Evolutionary conservation across 192 early-diverging fungal genomes (phyloP).

Genomic region (Cetraspora pellucida): DNA sequence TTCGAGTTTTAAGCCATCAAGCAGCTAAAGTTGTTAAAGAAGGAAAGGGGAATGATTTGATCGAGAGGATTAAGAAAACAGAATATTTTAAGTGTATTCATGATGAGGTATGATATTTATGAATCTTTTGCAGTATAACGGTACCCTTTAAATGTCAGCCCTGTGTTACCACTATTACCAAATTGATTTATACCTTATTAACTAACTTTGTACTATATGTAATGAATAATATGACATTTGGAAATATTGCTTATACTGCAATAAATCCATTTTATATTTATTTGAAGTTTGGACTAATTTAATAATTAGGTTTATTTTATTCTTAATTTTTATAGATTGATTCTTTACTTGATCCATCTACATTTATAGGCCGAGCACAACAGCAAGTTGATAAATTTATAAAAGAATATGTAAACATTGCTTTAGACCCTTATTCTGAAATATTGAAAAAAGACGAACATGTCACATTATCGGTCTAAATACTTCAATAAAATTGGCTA

Average conservation of each 20-base stretch:
- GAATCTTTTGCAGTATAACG: too few relatives aligned
- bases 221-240: too few relatives aligned
- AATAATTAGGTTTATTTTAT: background rate
- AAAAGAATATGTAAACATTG: slow-evolving; percentile 75
- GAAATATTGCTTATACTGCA: too few relatives aligned
- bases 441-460: slow-evolving; percentile 62
- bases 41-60: slow-evolving; percentile 94
- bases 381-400: slow-evolving; percentile 91
- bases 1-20: slow-evolving; percentile 93
- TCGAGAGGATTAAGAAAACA: slow-evolving; percentile 80
- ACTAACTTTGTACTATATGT: too few relatives aligned
- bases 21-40: slow-evolving; percentile 91
- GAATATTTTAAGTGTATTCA: slow-evolving; percentile 89
- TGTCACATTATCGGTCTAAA: slow-evolving; percentile 77
- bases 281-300: background rate
- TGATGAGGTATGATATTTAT: slow-evolving; percentile 56
- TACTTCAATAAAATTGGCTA: background rate
- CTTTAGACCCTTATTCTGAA: slow-evolving; percentile 74
- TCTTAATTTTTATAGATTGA: slow-evolving; percentile 47
- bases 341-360: slow-evolving; percentile 79
- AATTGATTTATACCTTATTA: too few relatives aligned
- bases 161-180: too few relatives aligned
- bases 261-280: background rate
- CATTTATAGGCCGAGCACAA: slow-evolving; percentile 93
- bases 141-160: too few relatives aligned